These are phyloP conservation scores for Phascolomyces articulosus DNA, from an alignment of 371 early-diverging fungal species.

Conservation along the genomic window DNA sequence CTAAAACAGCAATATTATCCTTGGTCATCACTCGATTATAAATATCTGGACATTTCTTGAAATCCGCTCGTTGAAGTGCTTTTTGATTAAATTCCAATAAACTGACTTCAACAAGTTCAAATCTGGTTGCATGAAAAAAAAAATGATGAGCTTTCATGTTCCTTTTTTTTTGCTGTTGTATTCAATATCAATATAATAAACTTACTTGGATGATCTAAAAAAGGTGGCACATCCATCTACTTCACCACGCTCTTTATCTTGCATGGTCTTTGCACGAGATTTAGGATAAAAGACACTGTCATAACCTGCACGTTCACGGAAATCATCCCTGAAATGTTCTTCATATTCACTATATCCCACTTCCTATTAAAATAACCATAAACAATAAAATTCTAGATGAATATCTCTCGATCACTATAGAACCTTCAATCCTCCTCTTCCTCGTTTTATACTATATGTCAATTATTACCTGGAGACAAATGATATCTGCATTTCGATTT, in stretches of 20 bases:
- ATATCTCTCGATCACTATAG: neutral
- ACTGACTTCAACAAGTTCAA: constrained; percentile 77
- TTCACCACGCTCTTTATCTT: constrained; percentile 81
- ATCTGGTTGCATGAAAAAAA: constrained; percentile 44
- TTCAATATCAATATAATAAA: neutral
- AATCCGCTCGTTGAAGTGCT: constrained; percentile 86
- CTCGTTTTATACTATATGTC: too few species aligned
- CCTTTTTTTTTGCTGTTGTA: neutral
- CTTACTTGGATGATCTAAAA: constrained; percentile 83
- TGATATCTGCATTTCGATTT: constrained; percentile 88
- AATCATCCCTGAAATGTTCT: constrained; percentile 80
- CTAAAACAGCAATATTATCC: constrained; percentile 95
- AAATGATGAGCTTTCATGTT: neutral
- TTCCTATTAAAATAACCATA: neutral
- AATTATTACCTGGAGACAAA: constrained; percentile 94
- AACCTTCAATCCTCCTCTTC: neutral
- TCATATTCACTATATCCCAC: constrained; percentile 64
- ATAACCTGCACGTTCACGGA: constrained; percentile 79
- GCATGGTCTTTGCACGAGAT: constrained; percentile 92
- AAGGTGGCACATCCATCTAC: constrained; percentile 99
- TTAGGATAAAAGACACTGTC: constrained; percentile 95
- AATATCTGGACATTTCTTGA: constrained; percentile 90
- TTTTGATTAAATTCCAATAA: constrained; percentile 94
- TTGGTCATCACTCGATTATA: constrained; percentile 96
- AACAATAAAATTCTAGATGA: neutral